phyloP scores from a whole-genome alignment of 208 protist genomes.

The Leishmania turanica region DNA sequence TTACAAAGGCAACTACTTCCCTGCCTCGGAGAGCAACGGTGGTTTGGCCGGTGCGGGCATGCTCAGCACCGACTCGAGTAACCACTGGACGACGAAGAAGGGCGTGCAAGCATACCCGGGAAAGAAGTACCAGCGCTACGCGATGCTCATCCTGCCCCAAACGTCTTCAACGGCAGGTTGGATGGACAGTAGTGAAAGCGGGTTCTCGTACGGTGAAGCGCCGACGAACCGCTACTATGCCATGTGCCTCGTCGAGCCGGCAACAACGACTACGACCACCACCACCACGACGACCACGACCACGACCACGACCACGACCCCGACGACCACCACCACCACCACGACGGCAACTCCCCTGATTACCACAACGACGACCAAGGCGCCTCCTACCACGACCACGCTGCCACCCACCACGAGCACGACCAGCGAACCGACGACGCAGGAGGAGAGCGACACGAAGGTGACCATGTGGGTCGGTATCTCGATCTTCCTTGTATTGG shows the following conservation, averaged over 20 bases:
- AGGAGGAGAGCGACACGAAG: not conserved
- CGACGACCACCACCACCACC: not conserved
- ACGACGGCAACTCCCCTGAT: not conserved
- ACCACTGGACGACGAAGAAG: not conserved
- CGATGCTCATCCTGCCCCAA: not conserved
- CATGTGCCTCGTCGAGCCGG: conserved; percentile 1
- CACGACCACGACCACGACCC: not conserved
- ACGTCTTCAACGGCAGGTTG: not conserved
- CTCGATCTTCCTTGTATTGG: conserved; percentile 8
- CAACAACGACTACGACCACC: not conserved
- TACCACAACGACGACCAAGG: not conserved
- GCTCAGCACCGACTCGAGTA: not conserved
- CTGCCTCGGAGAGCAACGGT: not conserved
- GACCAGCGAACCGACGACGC: not conserved
- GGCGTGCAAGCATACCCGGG: not conserved
- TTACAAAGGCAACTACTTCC: conserved; percentile 12
- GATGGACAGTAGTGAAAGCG: conserved; percentile 3
- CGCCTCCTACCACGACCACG: not conserved
- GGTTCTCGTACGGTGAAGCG: not conserved
- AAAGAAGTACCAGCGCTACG: not conserved
- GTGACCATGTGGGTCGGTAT: conserved; percentile 21
- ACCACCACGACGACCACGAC: not conserved
- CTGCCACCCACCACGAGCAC: not conserved
- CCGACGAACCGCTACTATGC: not conserved
- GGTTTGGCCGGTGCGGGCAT: conserved; percentile 3